Evolutionary conservation across 805 yeast genomes (phyloP).

Genomic region (Zygoascus biomembranicola): DNA sequence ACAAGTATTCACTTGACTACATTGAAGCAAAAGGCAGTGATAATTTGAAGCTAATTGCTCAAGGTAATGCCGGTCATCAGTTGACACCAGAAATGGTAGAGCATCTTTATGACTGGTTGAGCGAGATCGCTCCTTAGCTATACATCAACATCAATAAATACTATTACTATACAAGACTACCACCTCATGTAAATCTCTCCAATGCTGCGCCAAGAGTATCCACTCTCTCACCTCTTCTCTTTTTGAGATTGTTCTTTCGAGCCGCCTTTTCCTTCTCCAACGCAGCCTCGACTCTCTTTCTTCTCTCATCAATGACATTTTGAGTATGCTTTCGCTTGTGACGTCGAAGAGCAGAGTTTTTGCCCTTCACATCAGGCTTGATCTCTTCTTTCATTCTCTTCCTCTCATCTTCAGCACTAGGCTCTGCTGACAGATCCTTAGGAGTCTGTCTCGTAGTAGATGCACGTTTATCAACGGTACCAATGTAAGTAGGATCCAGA

Average conservation of each 20-base stretch:
- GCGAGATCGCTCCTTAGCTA: neutral
- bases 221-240: conserved; percentile 21
- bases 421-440: conserved; percentile 30
- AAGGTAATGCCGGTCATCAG: conserved; percentile 26
- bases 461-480: conserved; percentile 70
- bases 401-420: conserved; percentile 34
- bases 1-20: conserved; percentile 17
- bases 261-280: conserved; percentile 62
- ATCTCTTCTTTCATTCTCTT: conserved; percentile 47
- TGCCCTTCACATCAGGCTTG: conserved; percentile 64
- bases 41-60: conserved; percentile 18
- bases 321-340: conserved; percentile 74
- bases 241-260: conserved; percentile 31
- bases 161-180: neutral
- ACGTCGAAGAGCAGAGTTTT: conserved; percentile 75
- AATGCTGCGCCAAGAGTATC: conserved; percentile 31
- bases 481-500: conserved; percentile 80
- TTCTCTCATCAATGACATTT: conserved; percentile 82
- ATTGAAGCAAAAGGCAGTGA: conserved; percentile 7
- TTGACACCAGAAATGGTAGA: conserved; percentile 24
- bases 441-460: conserved; percentile 55
- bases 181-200: conserved; percentile 12
- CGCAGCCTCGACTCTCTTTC: conserved; percentile 65
- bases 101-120: neutral
- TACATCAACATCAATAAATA: neutral